These are phyloP conservation scores for Danielia oregonensis DNA, from an alignment of 805 yeast genomes.

Conservation along the genomic window DNA sequence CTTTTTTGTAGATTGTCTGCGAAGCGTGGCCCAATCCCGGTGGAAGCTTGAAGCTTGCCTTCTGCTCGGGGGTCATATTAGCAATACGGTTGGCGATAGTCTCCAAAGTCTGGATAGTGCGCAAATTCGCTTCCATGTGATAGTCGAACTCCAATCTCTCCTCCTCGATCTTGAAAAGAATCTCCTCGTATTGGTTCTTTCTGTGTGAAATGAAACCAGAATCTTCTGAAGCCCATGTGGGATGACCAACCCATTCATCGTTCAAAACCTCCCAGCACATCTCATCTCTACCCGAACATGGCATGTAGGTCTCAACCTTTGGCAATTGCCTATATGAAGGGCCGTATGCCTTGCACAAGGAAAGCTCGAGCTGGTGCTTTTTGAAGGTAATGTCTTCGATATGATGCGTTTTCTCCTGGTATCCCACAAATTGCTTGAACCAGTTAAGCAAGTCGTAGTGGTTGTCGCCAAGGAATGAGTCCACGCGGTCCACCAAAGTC, in stretches of 20 bases:
- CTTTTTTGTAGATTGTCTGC: conserved; percentile 87
- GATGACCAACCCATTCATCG: conserved; percentile 99
- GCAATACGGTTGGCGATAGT: conserved; percentile 92
- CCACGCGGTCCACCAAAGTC: conserved; percentile 78
- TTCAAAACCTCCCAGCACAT: conserved; percentile 98
- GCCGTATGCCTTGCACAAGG: conserved; percentile 90
- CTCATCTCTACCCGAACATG: conserved; percentile 97
- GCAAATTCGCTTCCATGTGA: conserved; percentile 88
- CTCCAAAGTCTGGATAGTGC: conserved; percentile 94
- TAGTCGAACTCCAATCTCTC: conserved; percentile 97
- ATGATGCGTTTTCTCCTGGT: conserved; percentile 75
- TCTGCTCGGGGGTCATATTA: conserved; percentile 88
- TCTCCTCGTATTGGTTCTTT: conserved; percentile 96
- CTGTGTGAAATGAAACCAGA: conserved; percentile 99
- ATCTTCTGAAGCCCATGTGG: conserved; percentile 99
- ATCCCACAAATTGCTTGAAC: conserved; percentile 92
- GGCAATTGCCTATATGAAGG: conserved; percentile 93
- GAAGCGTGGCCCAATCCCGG: conserved; percentile 93
- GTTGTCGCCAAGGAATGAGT: conserved; percentile 74
- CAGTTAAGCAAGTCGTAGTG: conserved; percentile 77
- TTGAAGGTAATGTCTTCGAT: conserved; percentile 86
- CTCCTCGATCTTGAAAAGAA: conserved; percentile 90
- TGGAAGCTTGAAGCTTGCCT: conserved; percentile 78
- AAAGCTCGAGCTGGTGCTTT: conserved; percentile 86
- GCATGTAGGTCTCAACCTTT: conserved; percentile 91